A percentile compares a stretch with the other conserved stretches of the same genome.
These are phyloP conservation scores for Cornus florida DNA, from an alignment of 148 eudicot genomes.

Conservation along the genomic window DNA sequence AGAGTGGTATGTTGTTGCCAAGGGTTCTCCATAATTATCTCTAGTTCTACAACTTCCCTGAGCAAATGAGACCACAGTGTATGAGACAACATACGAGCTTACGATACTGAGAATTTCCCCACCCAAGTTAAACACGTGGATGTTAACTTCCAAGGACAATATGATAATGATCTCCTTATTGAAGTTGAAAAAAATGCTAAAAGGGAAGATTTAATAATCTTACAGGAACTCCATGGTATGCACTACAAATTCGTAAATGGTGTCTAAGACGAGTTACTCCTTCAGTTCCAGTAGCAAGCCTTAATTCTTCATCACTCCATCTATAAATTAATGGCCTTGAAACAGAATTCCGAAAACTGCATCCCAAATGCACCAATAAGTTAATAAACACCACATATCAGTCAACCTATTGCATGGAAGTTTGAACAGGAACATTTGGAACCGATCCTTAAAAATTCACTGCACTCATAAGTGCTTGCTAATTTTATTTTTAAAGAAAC, in stretches of 20 bases:
- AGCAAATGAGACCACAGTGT: constrained; percentile 17
- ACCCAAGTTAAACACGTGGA: neutral
- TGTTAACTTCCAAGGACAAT: too few species aligned
- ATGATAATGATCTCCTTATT: neutral
- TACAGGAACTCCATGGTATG: constrained; percentile 65
- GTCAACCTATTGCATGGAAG: neutral
- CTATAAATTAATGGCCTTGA: constrained; percentile 22
- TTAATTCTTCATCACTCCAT: constrained; percentile 60
- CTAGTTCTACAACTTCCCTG: constrained; percentile 56
- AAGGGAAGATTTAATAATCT: constrained; percentile 18
- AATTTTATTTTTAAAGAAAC: too few species aligned
- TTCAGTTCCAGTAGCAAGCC: constrained; percentile 55
- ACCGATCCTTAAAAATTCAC: too few species aligned
- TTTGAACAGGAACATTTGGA: neutral
- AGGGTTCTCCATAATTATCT: constrained; percentile 61
- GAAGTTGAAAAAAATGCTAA: neutral
- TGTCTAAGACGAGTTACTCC: constrained; percentile 41
- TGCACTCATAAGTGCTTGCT: too few species aligned
- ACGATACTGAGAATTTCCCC: neutral
- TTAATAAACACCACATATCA: neutral
- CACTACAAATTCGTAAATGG: constrained; percentile 51
- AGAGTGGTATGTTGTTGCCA: constrained; percentile 67
- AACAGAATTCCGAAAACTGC: constrained; percentile 20
- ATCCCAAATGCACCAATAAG: neutral
- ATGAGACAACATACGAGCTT: neutral